Evolutionary conservation across 2,329 filamentous ascomycete species (phyloP).

Genomic region (Thielaviopsis populi): DNA sequence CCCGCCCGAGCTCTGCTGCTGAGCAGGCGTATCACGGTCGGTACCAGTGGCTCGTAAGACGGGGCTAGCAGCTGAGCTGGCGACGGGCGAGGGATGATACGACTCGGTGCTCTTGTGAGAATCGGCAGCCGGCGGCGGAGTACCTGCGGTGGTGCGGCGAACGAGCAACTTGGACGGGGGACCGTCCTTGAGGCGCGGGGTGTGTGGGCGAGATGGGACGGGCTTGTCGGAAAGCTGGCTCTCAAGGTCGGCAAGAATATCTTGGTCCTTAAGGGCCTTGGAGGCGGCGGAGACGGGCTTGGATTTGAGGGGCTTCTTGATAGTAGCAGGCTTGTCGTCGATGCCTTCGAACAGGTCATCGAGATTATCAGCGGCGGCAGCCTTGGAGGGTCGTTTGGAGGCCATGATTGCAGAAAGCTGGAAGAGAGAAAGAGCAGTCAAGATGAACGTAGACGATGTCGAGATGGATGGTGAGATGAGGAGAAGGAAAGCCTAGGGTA

Average conservation of each 20-base stretch:
- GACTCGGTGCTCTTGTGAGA: slow-evolving; percentile 66
- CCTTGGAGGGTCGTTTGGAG: slow-evolving; percentile 43
- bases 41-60: slow-evolving; percentile 3
- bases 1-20: slow-evolving; percentile 26
- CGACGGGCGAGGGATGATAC: slow-evolving; percentile 47
- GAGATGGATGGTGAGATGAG: not conserved
- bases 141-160: slow-evolving; percentile 35
- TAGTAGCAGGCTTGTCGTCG: slow-evolving; percentile 33
- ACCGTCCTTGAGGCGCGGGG: slow-evolving; percentile 53
- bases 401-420: slow-evolving; percentile 33
- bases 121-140: slow-evolving; percentile 22
- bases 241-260: slow-evolving; percentile 78
- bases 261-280: slow-evolving; percentile 43
- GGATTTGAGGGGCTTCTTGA: slow-evolving; percentile 32
- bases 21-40: slow-evolving; percentile 39
- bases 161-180: slow-evolving; percentile 43
- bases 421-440: slow-evolving; percentile 2
- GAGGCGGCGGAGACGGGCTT: slow-evolving; percentile 36
- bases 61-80: slow-evolving; percentile 51
- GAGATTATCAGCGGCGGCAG: slow-evolving; percentile 40
- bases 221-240: slow-evolving; percentile 52
- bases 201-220: slow-evolving; percentile 63
- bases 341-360: slow-evolving; percentile 52
- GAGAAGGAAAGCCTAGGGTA: not conserved
- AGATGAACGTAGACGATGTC: slow-evolving; percentile 9